Percentiles rank a stretch among this genome's conserved stretches.
These are phyloP conservation scores for Orbilia blumenaviensis DNA, from an alignment of 2,329 filamentous ascomycete genomes.

Conservation along the genomic window DNA sequence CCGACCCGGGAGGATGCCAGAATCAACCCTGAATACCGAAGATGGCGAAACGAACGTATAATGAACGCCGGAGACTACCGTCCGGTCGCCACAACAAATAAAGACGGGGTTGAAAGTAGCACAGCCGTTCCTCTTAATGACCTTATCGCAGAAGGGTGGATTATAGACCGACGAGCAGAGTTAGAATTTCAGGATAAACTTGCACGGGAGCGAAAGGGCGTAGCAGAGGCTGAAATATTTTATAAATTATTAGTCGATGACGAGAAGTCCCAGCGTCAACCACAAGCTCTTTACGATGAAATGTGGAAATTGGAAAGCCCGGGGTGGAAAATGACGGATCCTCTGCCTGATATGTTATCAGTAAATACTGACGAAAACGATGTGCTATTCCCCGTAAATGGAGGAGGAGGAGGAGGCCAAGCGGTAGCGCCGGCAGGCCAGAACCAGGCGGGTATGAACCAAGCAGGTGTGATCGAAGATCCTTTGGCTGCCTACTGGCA, in stretches of 20 bases:
- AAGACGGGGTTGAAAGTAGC: neutral
- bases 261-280: neutral
- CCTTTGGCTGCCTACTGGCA: neutral
- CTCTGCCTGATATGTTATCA: neutral
- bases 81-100: neutral
- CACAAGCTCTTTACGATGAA: neutral
- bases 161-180: constrained; percentile 15
- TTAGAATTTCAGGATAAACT: neutral
- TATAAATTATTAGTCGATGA: neutral
- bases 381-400: too few relatives aligned
- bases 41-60: constrained; percentile 26
- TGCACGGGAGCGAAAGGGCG: neutral
- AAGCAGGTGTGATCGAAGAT: neutral
- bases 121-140: neutral
- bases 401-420: neutral
- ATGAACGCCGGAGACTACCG: constrained; percentile 18
- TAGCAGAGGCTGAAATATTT: constrained; percentile 1
- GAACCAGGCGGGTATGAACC: neutral
- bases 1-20: neutral
- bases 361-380: neutral
- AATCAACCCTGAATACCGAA: neutral
- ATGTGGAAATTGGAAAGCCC: neutral
- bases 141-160: constrained; percentile 12
- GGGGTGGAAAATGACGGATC: neutral
- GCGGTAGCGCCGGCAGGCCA: neutral